Conservation (phyloP, 257 asterid species). For the Dorcoceras hygrometricum region DNA sequence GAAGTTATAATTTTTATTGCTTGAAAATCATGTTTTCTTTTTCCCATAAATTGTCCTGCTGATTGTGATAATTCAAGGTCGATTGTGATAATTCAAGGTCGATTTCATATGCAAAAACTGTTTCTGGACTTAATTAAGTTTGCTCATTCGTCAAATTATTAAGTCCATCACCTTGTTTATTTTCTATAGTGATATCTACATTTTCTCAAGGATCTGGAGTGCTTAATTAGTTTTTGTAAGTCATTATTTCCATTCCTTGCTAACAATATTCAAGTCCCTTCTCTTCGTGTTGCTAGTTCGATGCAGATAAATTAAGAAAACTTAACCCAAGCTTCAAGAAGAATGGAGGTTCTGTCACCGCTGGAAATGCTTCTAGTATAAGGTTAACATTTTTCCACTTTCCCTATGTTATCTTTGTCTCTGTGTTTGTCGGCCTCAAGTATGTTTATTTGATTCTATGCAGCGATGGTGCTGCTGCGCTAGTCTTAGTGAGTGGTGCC, state of each 20-base stretch:
- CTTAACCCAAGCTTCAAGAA: conserved; percentile 83
- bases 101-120: not conserved
- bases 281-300: conserved; percentile 56
- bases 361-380: conserved; percentile 94
- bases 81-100: not conserved
- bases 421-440: not conserved
- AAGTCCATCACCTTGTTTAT: conserved; percentile 2
- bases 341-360: conserved; percentile 91
- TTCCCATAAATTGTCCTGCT: not conserved
- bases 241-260: not conserved
- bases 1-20: too few relatives aligned
- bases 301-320: conserved; percentile 69
- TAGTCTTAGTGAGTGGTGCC: conserved; percentile 85
- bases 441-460: conserved; percentile 19
- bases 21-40: not conserved
- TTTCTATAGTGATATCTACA: not conserved
- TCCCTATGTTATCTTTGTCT: conserved; percentile 18
- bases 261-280: conserved; percentile 6
- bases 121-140: not conserved
- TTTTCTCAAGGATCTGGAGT: not conserved
- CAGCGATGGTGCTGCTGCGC: conserved; percentile 97
- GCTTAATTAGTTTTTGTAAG: not conserved
- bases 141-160: conserved; percentile 5
- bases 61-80: not conserved
- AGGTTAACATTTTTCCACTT: conserved; percentile 48